A percentile compares a stretch with the other conserved stretches of the same genome.
Conservation (phyloP, 2,329 filamentous ascomycete species). For the Fusarium buxicola region DNA sequence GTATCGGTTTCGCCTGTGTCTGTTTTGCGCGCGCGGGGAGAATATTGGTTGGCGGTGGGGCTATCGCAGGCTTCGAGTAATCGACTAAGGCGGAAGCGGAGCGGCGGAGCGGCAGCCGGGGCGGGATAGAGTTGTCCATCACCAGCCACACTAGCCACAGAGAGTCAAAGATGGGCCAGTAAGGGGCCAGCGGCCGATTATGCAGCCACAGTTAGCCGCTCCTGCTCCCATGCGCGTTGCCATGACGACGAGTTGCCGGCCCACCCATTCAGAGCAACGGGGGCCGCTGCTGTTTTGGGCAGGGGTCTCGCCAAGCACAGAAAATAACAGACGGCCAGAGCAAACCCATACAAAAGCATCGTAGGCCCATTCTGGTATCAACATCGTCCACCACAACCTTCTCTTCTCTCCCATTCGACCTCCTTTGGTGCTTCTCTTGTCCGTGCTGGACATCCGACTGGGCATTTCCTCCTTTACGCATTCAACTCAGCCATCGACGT, state of each 20-base stretch:
- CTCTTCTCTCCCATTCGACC: conserved; percentile 32
- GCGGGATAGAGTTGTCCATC: conserved; percentile 10
- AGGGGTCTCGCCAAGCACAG: conserved; percentile 30
- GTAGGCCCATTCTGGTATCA: conserved; percentile 39
- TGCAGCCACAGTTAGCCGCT: conserved; percentile 16
- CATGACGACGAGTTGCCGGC: conserved; percentile 35
- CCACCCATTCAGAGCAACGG: conserved; percentile 25
- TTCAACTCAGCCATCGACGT: conserved; percentile 22
- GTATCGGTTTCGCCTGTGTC: conserved; percentile 22
- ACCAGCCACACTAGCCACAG: conserved; percentile 37
- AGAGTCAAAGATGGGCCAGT: too few relatives aligned
- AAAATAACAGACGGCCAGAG: conserved; percentile 41
- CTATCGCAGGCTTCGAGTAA: neutral
- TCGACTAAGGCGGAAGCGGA: neutral
- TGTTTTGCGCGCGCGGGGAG: conserved; percentile 32
- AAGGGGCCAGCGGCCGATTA: conserved; percentile 7
- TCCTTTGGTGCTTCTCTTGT: conserved; percentile 38
- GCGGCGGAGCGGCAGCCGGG: neutral
- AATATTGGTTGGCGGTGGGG: conserved; percentile 36
- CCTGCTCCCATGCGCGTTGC: conserved; percentile 24
- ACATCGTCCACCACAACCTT: conserved; percentile 40
- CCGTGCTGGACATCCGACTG: conserved; percentile 25
- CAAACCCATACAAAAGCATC: conserved; percentile 50
- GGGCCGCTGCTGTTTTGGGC: conserved; percentile 42
- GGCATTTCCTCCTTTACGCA: conserved; percentile 16